Conservation (phyloP, 2,329 filamentous ascomycete genomes). For the Catunica adiposa region DNA sequence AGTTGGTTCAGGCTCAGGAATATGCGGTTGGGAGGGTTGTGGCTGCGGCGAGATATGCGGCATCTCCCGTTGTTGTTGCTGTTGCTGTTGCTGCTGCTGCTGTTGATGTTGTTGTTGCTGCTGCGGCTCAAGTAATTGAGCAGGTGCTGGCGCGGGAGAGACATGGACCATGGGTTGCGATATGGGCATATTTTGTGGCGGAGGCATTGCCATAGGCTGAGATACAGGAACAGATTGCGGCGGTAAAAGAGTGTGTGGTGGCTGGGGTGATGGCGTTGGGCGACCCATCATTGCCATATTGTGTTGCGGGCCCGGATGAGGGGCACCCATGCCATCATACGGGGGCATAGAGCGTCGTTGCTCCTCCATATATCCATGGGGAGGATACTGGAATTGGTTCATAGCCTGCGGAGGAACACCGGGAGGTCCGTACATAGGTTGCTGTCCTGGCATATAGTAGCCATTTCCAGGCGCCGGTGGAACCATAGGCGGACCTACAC, state of each 20-base stretch:
- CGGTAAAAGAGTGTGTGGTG: conserved; percentile 36
- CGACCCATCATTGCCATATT: conserved; percentile 24
- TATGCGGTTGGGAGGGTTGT: conserved; percentile 22
- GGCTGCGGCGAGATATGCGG: conserved; percentile 21
- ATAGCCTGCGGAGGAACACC: conserved; percentile 3
- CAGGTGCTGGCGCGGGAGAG: conserved; percentile 37
- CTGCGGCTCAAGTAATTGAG: conserved; percentile 20
- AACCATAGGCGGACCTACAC: conserved; percentile 17
- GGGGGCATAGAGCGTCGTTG: conserved; percentile 52
- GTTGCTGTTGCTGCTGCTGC: conserved; percentile 24
- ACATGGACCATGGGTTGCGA: conserved; percentile 31
- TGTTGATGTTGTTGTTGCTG: conserved; percentile 26
- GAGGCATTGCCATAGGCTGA: conserved; percentile 5
- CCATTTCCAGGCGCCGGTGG: conserved; percentile 17
- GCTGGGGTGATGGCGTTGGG: conserved; percentile 42
- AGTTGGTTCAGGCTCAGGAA: conserved; percentile 35
- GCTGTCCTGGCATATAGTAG: conserved; percentile 15
- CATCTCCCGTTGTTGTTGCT: conserved; percentile 27
- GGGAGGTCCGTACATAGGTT: conserved; percentile 20
- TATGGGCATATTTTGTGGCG: not conserved
- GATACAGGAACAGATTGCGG: conserved; percentile 18
- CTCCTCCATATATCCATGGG: conserved; percentile 50
- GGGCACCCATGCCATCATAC: conserved; percentile 26
- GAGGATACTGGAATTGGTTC: conserved; percentile 19
- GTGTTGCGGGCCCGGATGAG: conserved; percentile 26